A percentile compares a stretch with the other conserved stretches of the same genome.
These are phyloP conservation scores for Magnusiomyces sp. DNA, from an alignment of 1,139 yeast genomes.

Conservation along the genomic window DNA sequence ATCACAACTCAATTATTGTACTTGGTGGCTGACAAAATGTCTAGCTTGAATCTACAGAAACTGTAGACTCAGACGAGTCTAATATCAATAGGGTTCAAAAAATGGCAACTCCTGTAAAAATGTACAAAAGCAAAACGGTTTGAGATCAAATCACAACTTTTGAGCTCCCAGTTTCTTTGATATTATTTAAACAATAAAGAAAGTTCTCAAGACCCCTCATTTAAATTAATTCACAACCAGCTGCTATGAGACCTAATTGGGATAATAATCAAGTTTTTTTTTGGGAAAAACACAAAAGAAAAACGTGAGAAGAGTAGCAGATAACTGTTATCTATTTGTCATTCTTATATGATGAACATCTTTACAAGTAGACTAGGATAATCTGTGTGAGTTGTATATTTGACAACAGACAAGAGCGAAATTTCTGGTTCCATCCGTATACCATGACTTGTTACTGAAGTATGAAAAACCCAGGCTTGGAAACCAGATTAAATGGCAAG, in stretches of 20 bases:
- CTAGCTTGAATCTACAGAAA: no score
- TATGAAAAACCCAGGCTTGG: constrained; percentile 65
- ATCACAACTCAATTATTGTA: no score
- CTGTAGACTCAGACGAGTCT: no score
- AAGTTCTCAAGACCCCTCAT: constrained; percentile 14
- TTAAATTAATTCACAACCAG: constrained; percentile 23
- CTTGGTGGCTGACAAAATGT: no score
- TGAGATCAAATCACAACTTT: constrained; percentile 6
- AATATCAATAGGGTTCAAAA: no score
- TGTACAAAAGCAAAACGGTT: no score
- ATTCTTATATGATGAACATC: constrained; percentile 85
- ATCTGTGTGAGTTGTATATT: constrained; percentile 73
- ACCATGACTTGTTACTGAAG: constrained; percentile 90
- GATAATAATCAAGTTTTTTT: no score
- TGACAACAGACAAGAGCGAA: constrained; percentile 80
- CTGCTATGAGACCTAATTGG: constrained; percentile 43
- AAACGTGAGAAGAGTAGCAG: no score
- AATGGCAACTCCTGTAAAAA: no score
- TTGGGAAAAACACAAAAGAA: no score
- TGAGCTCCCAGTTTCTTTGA: constrained; percentile 6
- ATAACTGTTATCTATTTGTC: constrained; percentile 87
- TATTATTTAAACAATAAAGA: constrained; percentile 8
- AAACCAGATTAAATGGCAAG: constrained; percentile 37
- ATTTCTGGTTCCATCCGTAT: constrained; percentile 96
- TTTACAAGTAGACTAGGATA: constrained; percentile 77